Evolutionary conservation across 805 yeast species (phyloP).

Genomic region (Zygoascus tannicola): DNA sequence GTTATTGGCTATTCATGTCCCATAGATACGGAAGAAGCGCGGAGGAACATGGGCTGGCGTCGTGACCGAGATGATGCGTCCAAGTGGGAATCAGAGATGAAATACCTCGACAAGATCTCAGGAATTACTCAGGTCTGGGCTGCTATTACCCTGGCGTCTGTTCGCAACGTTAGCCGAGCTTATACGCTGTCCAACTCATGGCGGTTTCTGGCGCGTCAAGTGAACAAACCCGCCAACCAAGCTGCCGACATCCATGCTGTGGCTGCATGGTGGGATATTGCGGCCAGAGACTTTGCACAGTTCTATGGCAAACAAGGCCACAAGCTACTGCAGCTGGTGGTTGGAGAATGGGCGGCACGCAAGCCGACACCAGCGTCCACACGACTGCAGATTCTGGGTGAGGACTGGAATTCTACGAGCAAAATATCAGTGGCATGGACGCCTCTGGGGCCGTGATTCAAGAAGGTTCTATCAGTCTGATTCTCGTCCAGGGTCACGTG

Average conservation of each 20-base stretch:
- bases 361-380: conserved; percentile 66
- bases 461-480: too few relatives aligned
- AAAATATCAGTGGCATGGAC: conserved; percentile 24
- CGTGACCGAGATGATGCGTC: conserved; percentile 36
- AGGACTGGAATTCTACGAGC: conserved; percentile 56
- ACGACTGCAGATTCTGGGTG: conserved; percentile 65
- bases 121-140: conserved; percentile 81
- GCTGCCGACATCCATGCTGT: conserved; percentile 64
- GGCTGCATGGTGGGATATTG: conserved; percentile 89
- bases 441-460: conserved; percentile 9
- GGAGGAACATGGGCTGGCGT: conserved; percentile 77
- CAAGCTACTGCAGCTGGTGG: conserved; percentile 46
- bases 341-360: conserved; percentile 45
- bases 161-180: conserved; percentile 8
- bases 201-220: conserved; percentile 61
- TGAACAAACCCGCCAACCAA: conserved; percentile 43
- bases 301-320: conserved; percentile 61
- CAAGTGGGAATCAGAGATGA: conserved; percentile 42
- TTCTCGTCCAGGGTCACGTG: too few relatives aligned
- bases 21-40: conserved; percentile 73
- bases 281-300: conserved; percentile 45
- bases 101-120: conserved; percentile 75
- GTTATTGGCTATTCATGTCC: conserved; percentile 73
- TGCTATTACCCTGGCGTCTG: conserved; percentile 50
- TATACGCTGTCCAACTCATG: conserved; percentile 52